Conservation (phyloP, 257 asterid species). For the Solanum tarijense region DNA sequence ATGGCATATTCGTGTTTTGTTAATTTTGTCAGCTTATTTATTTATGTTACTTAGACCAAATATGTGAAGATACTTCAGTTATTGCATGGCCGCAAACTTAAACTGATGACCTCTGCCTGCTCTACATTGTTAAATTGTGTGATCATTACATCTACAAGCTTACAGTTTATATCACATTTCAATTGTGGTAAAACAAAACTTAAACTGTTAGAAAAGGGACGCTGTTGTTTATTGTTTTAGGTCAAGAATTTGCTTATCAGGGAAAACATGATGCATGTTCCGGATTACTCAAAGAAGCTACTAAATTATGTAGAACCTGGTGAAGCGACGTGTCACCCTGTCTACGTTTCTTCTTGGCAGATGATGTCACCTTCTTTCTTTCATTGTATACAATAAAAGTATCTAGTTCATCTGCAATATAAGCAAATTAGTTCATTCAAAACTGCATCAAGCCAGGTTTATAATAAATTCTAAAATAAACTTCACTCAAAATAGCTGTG, state of each 20-base stretch:
- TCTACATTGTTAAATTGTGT: neutral
- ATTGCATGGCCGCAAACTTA: neutral
- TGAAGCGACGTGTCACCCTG: conserved; percentile 58
- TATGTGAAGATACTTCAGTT: neutral
- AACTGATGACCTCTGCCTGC: neutral
- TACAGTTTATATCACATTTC: neutral
- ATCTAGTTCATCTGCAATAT: conserved; percentile 64
- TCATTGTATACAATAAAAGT: conserved; percentile 81
- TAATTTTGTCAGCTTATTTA: neutral
- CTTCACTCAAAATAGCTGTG: neutral
- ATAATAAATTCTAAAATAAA: neutral
- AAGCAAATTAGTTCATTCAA: neutral
- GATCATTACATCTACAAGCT: neutral
- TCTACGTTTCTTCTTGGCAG: conserved; percentile 86
- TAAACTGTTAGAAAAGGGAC: neutral
- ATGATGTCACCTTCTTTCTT: conserved; percentile 93
- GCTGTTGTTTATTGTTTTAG: neutral
- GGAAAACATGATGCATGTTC: neutral
- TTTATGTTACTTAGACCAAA: neutral
- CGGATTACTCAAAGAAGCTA: neutral
- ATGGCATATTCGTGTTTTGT: neutral
- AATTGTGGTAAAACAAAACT: neutral
- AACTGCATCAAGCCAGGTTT: neutral
- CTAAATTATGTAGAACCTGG: conserved; percentile 44
- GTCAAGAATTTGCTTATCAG: neutral